Evolutionary conservation across 2,329 filamentous ascomycete species (phyloP), one percentile per base, ranked within the genome.

Genomic region (Ceratocystis destructans): DNA sequence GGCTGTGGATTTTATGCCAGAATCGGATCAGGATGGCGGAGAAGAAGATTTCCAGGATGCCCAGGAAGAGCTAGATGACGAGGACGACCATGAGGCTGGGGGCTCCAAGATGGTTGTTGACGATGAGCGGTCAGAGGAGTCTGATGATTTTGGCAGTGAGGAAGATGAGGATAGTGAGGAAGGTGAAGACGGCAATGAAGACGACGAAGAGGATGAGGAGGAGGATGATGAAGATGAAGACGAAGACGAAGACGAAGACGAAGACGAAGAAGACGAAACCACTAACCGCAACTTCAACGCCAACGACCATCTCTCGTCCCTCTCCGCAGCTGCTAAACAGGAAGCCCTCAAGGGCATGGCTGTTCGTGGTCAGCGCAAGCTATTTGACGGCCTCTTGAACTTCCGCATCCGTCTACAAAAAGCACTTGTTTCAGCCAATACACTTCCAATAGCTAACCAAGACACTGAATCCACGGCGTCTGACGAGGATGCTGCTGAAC

Each of bases 331-430:
- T 31, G 65, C 65, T 8, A 67, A 66, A 37, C 69, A 67, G 37
- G 94, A 97, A 73, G 85, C 88, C 3, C 84, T 87, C 53, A 97
- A 97, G 75, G 94, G 94, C 12, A 77, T 83, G 65, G 93, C 93
- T 0, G 89, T 99, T 46, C 93, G 91, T 71, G 80, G 86, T 67
- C 94, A 99, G 76, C 85, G 91, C 64, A 87, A 87, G 69, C 85
- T 87, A 0, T 99, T 96, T 72, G 93, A 97, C 71, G 84, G 89
- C 0, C 83, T 97, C 0, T 82, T 99, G 41, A 96, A 96, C 76
- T 83, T 91, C 15, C 86, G 94, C 22, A 96, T 99, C 72, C 89
- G 93, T 68, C 78, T 99, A 20, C 95, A 99, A 75, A 97, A 96
- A 75, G 90, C 89, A 1, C 77, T 99, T 15, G 83, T 94, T 17